A percentile compares a stretch with the other conserved stretches of the same genome.
phyloP scores from a whole-genome alignment of 2,329 filamentous ascomycete genomes.

The Aspergillus sp. region DNA sequence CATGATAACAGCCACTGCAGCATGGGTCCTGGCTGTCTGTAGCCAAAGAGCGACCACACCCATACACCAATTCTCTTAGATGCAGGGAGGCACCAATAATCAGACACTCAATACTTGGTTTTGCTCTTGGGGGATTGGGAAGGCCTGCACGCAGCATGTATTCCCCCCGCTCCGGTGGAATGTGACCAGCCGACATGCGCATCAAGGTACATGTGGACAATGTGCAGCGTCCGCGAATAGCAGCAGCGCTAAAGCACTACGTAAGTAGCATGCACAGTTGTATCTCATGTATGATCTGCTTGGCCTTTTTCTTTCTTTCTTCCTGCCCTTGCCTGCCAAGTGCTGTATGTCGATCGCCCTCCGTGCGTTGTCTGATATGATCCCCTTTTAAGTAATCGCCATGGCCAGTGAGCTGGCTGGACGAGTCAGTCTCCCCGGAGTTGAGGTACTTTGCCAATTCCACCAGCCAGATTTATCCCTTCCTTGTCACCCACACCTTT shows the following conservation, averaged over 20 bases:
- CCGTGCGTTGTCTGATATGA: neutral
- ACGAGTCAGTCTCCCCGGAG: neutral
- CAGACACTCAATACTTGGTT: neutral
- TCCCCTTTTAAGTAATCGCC: neutral
- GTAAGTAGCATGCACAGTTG: neutral
- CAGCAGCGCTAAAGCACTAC: too few relatives aligned
- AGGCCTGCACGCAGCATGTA: neutral
- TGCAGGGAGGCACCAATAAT: conserved; percentile 13
- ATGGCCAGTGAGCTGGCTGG: neutral
- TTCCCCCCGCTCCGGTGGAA: conserved; percentile 16
- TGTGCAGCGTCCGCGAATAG: neutral
- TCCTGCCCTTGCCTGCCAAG: conserved; percentile 12
- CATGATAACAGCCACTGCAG: conserved; percentile 5
- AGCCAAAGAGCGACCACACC: conserved; percentile 1
- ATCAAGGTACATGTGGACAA: conserved; percentile 12
- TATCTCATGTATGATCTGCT: conserved; percentile 1
- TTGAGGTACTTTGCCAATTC: too few relatives aligned
- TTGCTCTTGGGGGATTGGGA: neutral
- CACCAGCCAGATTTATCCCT: neutral
- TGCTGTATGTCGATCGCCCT: neutral
- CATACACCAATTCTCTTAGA: neutral
- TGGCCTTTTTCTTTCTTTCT: neutral
- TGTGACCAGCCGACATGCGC: conserved; percentile 18
- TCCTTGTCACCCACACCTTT: neutral
- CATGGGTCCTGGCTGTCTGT: neutral